Conservation (phyloP, 495 filamentous ascomycete species). For the Echria macrotheca region DNA sequence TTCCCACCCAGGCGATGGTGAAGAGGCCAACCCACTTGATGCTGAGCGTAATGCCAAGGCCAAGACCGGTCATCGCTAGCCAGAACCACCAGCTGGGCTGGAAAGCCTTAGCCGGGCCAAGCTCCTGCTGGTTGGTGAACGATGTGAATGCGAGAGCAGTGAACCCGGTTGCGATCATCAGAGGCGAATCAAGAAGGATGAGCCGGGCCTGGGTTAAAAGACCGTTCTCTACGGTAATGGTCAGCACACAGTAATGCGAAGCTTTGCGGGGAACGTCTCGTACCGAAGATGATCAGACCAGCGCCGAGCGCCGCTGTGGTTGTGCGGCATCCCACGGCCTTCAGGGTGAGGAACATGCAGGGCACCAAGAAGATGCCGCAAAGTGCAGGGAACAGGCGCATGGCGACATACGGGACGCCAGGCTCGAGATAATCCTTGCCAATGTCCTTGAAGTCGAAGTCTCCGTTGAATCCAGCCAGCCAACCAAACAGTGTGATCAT, state of each 20-base stretch:
- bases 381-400: slow-evolving; percentile 88
- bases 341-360: slow-evolving; percentile 89
- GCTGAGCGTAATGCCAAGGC: slow-evolving; percentile 85
- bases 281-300: slow-evolving; percentile 84
- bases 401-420: slow-evolving; percentile 92
- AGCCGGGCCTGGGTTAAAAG: slow-evolving; percentile 90
- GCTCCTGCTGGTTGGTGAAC: slow-evolving; percentile 95
- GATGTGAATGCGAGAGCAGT: slow-evolving; percentile 86
- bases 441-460: slow-evolving; percentile 99
- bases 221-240: slow-evolving; percentile 66
- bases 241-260: slow-evolving; percentile 7
- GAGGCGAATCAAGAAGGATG: slow-evolving; percentile 91
- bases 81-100: slow-evolving; percentile 94
- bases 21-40: slow-evolving; percentile 99
- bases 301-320: slow-evolving; percentile 76
- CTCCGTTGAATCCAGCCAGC: slow-evolving; percentile 89
- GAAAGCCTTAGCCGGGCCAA: slow-evolving; percentile 83
- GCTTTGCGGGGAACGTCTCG: slow-evolving; percentile 11
- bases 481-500: slow-evolving; percentile 93
- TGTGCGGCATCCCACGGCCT: slow-evolving; percentile 84
- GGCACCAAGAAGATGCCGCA: slow-evolving; percentile 82
- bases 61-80: slow-evolving; percentile 79
- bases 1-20: slow-evolving; percentile 97
- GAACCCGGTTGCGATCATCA: slow-evolving; percentile 89
- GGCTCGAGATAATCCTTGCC: slow-evolving; percentile 97